Evolutionary conservation across 768 basidiomycete genomes (phyloP), one percentile per base, ranked within the genome.

Genomic region (Lentinus brumalis): DNA sequence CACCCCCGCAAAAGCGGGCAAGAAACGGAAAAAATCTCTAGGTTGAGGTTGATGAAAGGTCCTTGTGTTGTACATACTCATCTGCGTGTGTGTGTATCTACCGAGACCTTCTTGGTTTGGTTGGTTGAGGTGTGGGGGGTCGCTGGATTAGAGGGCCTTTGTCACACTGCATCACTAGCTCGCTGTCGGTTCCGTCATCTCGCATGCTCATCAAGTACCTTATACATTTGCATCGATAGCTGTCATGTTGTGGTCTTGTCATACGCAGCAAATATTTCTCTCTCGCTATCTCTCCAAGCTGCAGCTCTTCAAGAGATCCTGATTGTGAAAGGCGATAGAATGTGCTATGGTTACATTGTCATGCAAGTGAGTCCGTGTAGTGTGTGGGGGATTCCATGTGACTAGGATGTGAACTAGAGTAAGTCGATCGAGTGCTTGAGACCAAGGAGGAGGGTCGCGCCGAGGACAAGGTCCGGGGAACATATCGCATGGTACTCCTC

Each of bases 21-120:
- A 79, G 72, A 86, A 86, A 69, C 78, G 85, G 61, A 86, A 85
- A 75, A 85, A 83, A 67, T 76, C 76, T 8, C 60, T 77, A 16
- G 73, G 70, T 53, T 78, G 69, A 60, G 18, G 7, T 21, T 40
- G 44, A 21, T 10, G 29, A 7, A 26, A 5, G 45, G 40, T 35
- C 11, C 35, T 35, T 35, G 35, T 11, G 11, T 35, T 57, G 49
- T 50, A 41, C 46, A 57, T 38, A 38, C 47, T 8, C 21, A 12
- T 11, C 21, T 49, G 53, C 14, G 39, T 39, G 53, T 35, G 32
- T 35, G 11, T 35, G 11, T 35, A 11, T 11, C 35, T 7, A 35
- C 7, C 35, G 35, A 35, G 35, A 35, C 35, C 35, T 35, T 35
- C 35, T 35, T 35, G 35, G 11, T 35, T 35, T 35, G 35, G 35